A percentile compares a stretch with the other conserved stretches of the same genome.
phyloP scores from a whole-genome alignment of 2,329 filamentous ascomycete genomes.

The Diaporthe sp. region DNA sequence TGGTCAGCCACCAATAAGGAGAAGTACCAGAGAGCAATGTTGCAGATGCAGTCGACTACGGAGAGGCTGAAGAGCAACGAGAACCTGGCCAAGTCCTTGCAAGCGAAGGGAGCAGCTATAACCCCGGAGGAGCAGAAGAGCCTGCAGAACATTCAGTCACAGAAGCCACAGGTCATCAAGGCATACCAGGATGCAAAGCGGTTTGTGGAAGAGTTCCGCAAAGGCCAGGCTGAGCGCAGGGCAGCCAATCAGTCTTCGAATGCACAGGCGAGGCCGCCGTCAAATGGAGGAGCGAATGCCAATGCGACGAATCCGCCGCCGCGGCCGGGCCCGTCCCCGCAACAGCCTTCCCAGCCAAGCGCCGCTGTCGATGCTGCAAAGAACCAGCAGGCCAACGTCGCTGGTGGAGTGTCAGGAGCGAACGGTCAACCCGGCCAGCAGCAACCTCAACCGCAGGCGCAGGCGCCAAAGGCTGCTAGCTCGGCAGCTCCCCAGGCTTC shows the following conservation, averaged over 20 bases:
- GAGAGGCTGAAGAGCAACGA: conserved; percentile 58
- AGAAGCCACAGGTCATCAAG: conserved; percentile 59
- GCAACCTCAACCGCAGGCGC: conserved; percentile 39
- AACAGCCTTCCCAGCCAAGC: conserved; percentile 42
- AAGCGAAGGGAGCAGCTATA: conserved; percentile 57
- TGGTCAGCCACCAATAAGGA: conserved; percentile 63
- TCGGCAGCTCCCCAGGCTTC: conserved; percentile 39
- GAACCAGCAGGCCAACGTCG: conserved; percentile 53
- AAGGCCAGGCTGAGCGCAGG: conserved; percentile 55
- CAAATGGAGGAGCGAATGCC: conserved; percentile 40
- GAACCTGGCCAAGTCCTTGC: conserved; percentile 55
- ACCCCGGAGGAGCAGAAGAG: conserved; percentile 62
- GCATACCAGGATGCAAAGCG: conserved; percentile 59
- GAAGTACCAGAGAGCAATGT: conserved; percentile 61
- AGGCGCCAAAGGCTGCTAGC: conserved; percentile 41
- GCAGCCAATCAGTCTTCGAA: conserved; percentile 42
- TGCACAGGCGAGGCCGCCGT: conserved; percentile 42
- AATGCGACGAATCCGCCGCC: conserved; percentile 38
- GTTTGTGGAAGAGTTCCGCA: conserved; percentile 62
- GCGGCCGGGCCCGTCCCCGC: conserved; percentile 35
- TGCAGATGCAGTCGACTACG: conserved; percentile 62
- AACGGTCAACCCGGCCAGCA: conserved; percentile 41
- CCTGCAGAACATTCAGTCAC: conserved; percentile 56
- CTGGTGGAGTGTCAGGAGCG: conserved; percentile 44
- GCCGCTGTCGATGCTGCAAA: conserved; percentile 58